Percentiles rank a stretch among this genome's conserved stretches.
Conservation (phyloP, 768 basidiomycete species). For the Chalciporus sphaerocephalus region DNA sequence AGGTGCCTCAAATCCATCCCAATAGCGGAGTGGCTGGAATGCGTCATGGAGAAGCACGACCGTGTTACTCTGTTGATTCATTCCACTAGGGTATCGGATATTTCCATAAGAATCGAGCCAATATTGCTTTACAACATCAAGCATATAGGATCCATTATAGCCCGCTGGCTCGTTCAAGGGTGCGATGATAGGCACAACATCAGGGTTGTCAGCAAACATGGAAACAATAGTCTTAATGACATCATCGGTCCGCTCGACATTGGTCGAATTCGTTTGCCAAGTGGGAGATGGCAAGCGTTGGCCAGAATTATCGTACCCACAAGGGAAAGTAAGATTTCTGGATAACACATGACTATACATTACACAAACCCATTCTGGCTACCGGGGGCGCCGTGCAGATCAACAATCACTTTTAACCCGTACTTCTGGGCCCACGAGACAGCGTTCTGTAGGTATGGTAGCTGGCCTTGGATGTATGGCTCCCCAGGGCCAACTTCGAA, state of each 20-base stretch:
- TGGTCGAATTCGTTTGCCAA: constrained; percentile 66
- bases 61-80: constrained; percentile 47
- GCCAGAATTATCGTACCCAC: constrained; percentile 80
- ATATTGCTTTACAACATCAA: constrained; percentile 53
- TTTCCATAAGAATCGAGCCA: constrained; percentile 73
- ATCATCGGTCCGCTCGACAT: constrained; percentile 62
- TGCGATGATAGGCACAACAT: constrained; percentile 64
- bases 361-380: constrained; percentile 70
- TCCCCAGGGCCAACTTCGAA: constrained; percentile 76
- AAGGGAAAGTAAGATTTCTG: constrained; percentile 4
- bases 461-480: constrained; percentile 75
- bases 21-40: constrained; percentile 69
- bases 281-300: constrained; percentile 53
- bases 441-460: constrained; percentile 63
- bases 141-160: constrained; percentile 48
- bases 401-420: constrained; percentile 77
- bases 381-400: constrained; percentile 77
- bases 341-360: neutral
- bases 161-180: constrained; percentile 85
- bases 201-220: constrained; percentile 50
- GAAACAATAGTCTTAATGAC: constrained; percentile 61
- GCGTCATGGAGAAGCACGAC: constrained; percentile 73
- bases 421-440: constrained; percentile 65
- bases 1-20: constrained; percentile 57
- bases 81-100: constrained; percentile 49